Evolutionary conservation across 495 filamentous ascomycete genomes (phyloP).

Genomic region (Tuber aestivum): DNA sequence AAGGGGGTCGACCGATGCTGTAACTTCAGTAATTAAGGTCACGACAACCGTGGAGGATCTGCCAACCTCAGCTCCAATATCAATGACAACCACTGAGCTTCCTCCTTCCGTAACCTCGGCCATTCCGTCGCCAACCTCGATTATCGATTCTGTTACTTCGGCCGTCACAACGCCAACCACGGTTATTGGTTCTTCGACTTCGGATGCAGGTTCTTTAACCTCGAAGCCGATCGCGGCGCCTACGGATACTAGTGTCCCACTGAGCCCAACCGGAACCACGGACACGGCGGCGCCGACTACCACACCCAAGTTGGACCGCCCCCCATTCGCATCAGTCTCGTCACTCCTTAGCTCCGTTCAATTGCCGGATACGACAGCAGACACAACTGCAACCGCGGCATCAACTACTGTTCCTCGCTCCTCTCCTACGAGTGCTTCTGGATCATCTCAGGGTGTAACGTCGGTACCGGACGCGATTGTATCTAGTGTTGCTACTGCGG

Average conservation of each 20-base stretch:
- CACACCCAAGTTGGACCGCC: neutral
- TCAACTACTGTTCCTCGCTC: neutral
- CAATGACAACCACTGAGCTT: slow-evolving; percentile 23
- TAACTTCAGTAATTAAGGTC: neutral
- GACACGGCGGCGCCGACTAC: neutral
- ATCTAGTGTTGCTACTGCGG: slow-evolving; percentile 2
- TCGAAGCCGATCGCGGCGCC: slow-evolving; percentile 5
- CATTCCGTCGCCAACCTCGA: neutral
- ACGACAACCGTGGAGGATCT: slow-evolving; percentile 9
- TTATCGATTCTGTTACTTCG: slow-evolving; percentile 25
- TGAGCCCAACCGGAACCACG: neutral
- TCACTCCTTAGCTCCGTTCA: slow-evolving; percentile 1
- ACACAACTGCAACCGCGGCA: neutral
- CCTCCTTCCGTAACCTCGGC: slow-evolving; percentile 18
- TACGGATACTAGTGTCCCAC: slow-evolving; percentile 26
- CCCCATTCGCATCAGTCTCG: slow-evolving; percentile 19
- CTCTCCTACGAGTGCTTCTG: slow-evolving; percentile 12
- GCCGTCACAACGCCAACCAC: slow-evolving; percentile 13
- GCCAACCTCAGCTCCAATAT: slow-evolving; percentile 24
- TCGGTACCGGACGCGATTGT: neutral
- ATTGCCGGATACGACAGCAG: slow-evolving; percentile 5
- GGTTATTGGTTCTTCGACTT: slow-evolving; percentile 24
- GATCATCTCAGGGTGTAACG: slow-evolving; percentile 4
- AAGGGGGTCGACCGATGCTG: slow-evolving; percentile 1
- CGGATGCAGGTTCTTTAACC: slow-evolving; percentile 9